phyloP scores from a whole-genome alignment of 1,284 basidiomycete species.

The Anthracocystis walkeri region DNA sequence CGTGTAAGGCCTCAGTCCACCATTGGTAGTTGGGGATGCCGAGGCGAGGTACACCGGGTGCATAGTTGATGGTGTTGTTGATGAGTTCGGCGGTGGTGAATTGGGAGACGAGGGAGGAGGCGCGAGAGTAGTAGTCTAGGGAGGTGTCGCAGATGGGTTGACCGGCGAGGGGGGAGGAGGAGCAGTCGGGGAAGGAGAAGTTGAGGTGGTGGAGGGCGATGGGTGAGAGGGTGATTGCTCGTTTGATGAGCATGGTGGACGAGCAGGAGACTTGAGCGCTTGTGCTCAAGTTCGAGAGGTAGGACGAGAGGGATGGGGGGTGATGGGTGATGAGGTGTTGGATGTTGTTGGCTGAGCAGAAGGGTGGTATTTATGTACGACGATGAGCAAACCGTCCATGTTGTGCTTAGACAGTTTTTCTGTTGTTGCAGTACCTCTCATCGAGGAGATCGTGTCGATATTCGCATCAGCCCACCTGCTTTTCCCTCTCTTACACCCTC shows the following conservation, averaged over 20 bases:
- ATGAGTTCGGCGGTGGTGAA: conserved; percentile 29
- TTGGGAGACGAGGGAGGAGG: conserved; percentile 17
- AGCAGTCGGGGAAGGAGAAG: conserved; percentile 31
- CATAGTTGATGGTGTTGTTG: conserved; percentile 39
- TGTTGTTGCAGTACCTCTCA: no score
- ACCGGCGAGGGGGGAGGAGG: conserved; percentile 8
- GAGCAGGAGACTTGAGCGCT: not conserved
- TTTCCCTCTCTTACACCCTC: no score
- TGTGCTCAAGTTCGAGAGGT: not conserved
- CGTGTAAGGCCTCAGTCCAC: conserved; percentile 38
- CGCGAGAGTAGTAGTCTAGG: conserved; percentile 25
- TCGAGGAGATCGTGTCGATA: no score
- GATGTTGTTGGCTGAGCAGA: no score
- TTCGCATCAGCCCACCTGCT: no score
- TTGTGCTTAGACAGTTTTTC: no score
- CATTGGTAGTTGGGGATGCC: conserved; percentile 34
- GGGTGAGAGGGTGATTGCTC: conserved; percentile 28
- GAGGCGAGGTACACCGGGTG: conserved; percentile 19
- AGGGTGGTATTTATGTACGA: no score
- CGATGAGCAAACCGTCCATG: no score
- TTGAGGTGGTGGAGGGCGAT: conserved; percentile 25
- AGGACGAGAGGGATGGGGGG: not conserved
- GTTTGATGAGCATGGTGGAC: conserved; percentile 18
- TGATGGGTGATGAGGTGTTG: not conserved
- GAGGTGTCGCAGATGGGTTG: conserved; percentile 29